phyloP scores from a whole-genome alignment of 2,329 filamentous ascomycete genomes.

The Aspergillus vadensis region DNA sequence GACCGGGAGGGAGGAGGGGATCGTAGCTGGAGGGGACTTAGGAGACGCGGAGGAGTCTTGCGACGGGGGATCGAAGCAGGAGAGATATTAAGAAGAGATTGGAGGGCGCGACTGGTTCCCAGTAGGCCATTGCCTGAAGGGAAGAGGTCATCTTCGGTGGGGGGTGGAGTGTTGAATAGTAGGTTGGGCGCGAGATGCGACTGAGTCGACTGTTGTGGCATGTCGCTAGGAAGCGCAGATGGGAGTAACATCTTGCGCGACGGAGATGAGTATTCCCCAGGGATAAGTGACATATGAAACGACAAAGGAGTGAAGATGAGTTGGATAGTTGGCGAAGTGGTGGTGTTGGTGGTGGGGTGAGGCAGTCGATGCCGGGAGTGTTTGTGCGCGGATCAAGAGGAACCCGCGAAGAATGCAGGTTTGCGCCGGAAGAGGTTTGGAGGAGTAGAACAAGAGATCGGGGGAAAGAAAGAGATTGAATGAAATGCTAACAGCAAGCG shows the following conservation, averaged over 20 bases:
- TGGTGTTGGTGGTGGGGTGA: not conserved
- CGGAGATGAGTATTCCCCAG: not conserved
- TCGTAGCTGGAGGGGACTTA: slow-evolving; percentile 42
- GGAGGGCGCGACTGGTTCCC: slow-evolving; percentile 46
- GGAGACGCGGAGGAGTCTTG: slow-evolving; percentile 40
- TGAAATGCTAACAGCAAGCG: slow-evolving; percentile 21
- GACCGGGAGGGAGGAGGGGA: slow-evolving; percentile 32
- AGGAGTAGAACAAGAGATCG: slow-evolving; percentile 22
- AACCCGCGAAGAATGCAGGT: slow-evolving; percentile 26
- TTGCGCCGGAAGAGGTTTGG: slow-evolving; percentile 38
- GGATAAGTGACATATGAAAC: not conserved
- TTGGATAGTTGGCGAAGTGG: slow-evolving; percentile 5
- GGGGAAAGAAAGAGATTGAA: slow-evolving; percentile 23
- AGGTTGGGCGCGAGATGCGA: slow-evolving; percentile 40
- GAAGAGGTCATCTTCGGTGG: slow-evolving; percentile 36
- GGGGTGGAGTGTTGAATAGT: slow-evolving; percentile 43
- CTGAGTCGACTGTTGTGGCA: slow-evolving; percentile 34
- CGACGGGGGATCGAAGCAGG: slow-evolving; percentile 40
- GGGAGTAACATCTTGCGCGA: slow-evolving; percentile 46
- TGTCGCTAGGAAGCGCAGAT: slow-evolving; percentile 49
- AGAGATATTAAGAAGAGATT: slow-evolving; percentile 45
- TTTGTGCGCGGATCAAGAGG: slow-evolving; percentile 19
- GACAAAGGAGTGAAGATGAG: slow-evolving; percentile 12
- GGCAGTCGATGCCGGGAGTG: slow-evolving; percentile 7
- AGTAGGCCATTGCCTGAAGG: slow-evolving; percentile 41